Evolutionary conservation across 176 grass and related monocot genomes (phyloP), one percentile per base, ranked within the genome.

Genomic region (Rhynchospora breviuscula): DNA sequence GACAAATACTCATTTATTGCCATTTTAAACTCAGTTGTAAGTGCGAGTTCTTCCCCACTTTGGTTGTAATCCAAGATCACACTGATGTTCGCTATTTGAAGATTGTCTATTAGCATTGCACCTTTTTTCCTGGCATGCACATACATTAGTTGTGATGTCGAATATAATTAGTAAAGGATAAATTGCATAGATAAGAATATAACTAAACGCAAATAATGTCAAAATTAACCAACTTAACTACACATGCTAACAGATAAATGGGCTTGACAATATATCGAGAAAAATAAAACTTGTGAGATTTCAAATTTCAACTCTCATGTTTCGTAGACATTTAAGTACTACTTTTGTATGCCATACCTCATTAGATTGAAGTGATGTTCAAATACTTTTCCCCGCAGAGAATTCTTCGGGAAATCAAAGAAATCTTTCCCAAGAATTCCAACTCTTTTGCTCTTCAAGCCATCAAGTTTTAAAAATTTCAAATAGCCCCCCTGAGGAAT

Each of bases 11-110:
- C 57, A 18, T 93, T 89, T 10, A 97, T 10, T 80, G 63, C 21
- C 33, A 83, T 5, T 81, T 95, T 93, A 81, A 92, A 93, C 90
- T 95, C 93, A 22, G 90, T 83, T 9, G 63, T 3, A 62, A 95
- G 21, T 8, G 43, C 88, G 48, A 79, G 21, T 0, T 10, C 12
- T 61, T 95, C 88, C 0, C 93, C 90, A 19, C 87, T 95, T 51
- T 84, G 58, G 40, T 57, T 79, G 3, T n/a, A 43, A 49, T 95
- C 91, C 26, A 79, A 70, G 81, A 95, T 89, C 10, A 73, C 58
- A 54, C 68, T 87, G 49, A 86, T 10, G 14, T 95, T 89, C 40
- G 80, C 46, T 59, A 91, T 82, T 12, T 85, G 83, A 31, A 95
- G 87, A 84, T 90, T 86, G 21, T 95, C 90, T 15, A 82, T 86